Evolutionary conservation across 2,329 filamentous ascomycete genomes (phyloP).

Genomic region (Nemania serpens): DNA sequence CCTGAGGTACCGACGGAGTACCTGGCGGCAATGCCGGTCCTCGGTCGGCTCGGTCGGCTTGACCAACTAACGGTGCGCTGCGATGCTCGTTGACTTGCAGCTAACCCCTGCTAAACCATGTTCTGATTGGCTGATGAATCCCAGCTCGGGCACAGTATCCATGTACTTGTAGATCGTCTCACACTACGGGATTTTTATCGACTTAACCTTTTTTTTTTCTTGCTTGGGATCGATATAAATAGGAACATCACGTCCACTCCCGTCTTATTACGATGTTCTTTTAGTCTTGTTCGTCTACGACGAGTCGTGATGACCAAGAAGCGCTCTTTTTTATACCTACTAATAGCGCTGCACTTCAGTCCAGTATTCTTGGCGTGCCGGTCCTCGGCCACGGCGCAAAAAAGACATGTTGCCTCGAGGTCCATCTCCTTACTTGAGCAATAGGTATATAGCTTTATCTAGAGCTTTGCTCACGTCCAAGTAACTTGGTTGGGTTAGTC

Average conservation of each 20-base stretch:
- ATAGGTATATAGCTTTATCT: too few species aligned
- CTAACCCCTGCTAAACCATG: constrained; percentile 4
- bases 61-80: neutral
- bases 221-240: neutral
- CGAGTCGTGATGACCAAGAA: neutral
- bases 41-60: constrained; percentile 14
- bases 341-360: too few species aligned
- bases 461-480: too few species aligned
- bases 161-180: neutral
- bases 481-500: neutral
- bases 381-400: too few species aligned
- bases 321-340: neutral
- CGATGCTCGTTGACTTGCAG: constrained; percentile 24
- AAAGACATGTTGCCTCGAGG: too few species aligned
- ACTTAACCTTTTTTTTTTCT: neutral
- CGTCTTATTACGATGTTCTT: neutral
- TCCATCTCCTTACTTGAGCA: neutral
- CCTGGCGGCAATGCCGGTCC: too few species aligned
- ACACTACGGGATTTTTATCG: neutral
- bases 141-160: neutral
- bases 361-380: too few species aligned
- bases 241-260: neutral
- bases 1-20: too few species aligned
- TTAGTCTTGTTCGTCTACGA: neutral
- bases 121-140: neutral